These are phyloP conservation scores for Sergeia podlipaevii DNA, from an alignment of 208 protist species.

Conservation along the genomic window DNA sequence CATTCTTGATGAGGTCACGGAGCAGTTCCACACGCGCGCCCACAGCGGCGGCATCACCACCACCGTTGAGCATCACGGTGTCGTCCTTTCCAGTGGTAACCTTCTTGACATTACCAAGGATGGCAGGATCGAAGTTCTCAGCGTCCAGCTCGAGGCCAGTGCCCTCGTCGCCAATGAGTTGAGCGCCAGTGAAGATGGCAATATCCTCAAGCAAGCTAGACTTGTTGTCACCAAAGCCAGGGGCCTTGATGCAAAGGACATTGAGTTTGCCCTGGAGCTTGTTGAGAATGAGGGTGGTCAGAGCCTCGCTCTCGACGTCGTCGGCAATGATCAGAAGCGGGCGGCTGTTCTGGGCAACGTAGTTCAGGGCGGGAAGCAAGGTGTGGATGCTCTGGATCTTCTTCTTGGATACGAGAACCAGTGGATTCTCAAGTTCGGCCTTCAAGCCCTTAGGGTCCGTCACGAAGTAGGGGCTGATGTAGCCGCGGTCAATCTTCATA, in stretches of 20 bases:
- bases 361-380: slow-evolving; percentile 92
- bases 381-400: slow-evolving; percentile 94
- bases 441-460: slow-evolving; percentile 97
- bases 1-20: slow-evolving; percentile 73
- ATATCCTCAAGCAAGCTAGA: slow-evolving; percentile 98
- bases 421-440: slow-evolving; percentile 94
- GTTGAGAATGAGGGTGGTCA: slow-evolving; percentile 89
- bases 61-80: slow-evolving; percentile 97
- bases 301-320: slow-evolving; percentile 98
- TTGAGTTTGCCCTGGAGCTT: slow-evolving; percentile 85
- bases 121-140: slow-evolving; percentile 60
- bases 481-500: slow-evolving; percentile 98
- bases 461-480: slow-evolving; percentile 99
- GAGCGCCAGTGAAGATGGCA: slow-evolving; percentile 96
- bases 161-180: slow-evolving; percentile 91
- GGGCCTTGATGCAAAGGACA: slow-evolving; percentile 95
- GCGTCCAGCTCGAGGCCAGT: slow-evolving; percentile 83
- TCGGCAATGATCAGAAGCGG: slow-evolving; percentile 99
- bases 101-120: slow-evolving; percentile 80
- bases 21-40: slow-evolving; percentile 93
- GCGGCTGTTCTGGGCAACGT: slow-evolving; percentile 67
- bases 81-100: slow-evolving; percentile 96
- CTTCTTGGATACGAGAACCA: slow-evolving; percentile 95
- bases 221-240: slow-evolving; percentile 99
- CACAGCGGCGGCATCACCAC: slow-evolving; percentile 88